Evolutionary conservation across 2,329 filamentous ascomycete genomes (phyloP).

Genomic region (Microdochium bolleyi): DNA sequence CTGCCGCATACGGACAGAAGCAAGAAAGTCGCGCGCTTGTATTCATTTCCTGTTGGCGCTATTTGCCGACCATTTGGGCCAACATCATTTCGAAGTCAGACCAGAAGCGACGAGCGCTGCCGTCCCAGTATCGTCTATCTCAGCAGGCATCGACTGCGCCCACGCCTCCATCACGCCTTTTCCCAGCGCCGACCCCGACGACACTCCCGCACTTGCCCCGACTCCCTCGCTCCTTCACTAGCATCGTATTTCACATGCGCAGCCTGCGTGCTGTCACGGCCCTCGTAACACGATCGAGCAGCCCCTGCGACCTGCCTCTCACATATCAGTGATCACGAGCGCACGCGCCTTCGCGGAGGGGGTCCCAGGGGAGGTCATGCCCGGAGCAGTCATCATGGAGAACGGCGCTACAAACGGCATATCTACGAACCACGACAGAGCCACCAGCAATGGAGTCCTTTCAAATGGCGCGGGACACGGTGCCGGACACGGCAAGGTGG

Average conservation of each 20-base stretch:
- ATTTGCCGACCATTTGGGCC: too few relatives aligned
- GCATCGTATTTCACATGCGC: background rate
- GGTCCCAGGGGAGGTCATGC: slow-evolving; percentile 26
- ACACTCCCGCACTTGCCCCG: too few relatives aligned
- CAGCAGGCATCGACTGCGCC: too few relatives aligned
- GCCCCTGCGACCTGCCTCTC: background rate
- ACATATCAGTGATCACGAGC: background rate
- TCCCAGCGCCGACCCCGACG: too few relatives aligned
- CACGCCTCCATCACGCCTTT: too few relatives aligned
- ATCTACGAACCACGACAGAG: slow-evolving; percentile 49
- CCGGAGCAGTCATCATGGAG: slow-evolving; percentile 47
- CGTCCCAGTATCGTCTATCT: too few relatives aligned
- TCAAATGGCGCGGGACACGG: slow-evolving; percentile 16
- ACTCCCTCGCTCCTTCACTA: too few relatives aligned
- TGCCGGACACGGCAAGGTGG: slow-evolving; percentile 11
- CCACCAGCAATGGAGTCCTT: slow-evolving; percentile 33
- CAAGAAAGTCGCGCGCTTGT: too few relatives aligned
- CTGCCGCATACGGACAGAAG: background rate
- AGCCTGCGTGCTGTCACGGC: background rate
- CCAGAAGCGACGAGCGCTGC: too few relatives aligned
- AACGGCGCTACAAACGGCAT: slow-evolving; percentile 43
- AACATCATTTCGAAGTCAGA: too few relatives aligned
- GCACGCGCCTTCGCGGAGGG: background rate
- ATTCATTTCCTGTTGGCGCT: too few relatives aligned
- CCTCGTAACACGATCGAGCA: background rate